A percentile compares a stretch with the other conserved stretches of the same genome.
These are phyloP conservation scores for Epichloe bromicola DNA, from an alignment of 2,329 filamentous ascomycete genomes.

Conservation along the genomic window DNA sequence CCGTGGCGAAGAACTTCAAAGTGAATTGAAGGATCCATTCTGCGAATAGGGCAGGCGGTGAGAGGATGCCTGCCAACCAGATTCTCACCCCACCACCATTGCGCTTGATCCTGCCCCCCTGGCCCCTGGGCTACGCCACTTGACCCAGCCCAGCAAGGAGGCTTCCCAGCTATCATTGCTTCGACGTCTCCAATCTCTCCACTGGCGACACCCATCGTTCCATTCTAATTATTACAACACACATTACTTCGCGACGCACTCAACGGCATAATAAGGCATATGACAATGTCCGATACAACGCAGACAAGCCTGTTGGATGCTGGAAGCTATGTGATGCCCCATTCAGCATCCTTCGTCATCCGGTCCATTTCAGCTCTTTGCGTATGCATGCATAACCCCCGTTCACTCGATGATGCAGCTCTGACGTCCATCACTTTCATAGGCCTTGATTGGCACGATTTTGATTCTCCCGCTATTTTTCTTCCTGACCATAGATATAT, in stretches of 20 bases:
- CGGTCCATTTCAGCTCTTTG: conserved; percentile 25
- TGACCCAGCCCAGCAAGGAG: background rate
- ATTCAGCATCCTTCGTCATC: conserved; percentile 19
- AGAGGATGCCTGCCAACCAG: background rate
- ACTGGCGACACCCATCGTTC: background rate
- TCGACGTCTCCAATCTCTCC: background rate
- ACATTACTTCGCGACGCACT: background rate
- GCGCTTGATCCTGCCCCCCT: background rate
- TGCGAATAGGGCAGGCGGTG: conserved; percentile 9
- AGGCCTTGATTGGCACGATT: conserved; percentile 32
- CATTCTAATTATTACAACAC: background rate
- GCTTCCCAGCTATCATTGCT: background rate
- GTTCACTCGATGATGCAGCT: conserved; percentile 1
- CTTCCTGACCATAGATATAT: conserved; percentile 38
- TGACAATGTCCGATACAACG: conserved; percentile 15
- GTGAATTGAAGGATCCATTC: background rate
- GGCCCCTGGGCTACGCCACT: background rate
- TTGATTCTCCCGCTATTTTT: conserved; percentile 32
- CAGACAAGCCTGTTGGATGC: conserved; percentile 14
- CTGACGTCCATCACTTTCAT: conserved; percentile 5
- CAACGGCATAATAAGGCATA: background rate
- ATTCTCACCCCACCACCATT: too few relatives aligned
- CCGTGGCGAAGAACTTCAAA: background rate
- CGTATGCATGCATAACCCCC: conserved; percentile 15
- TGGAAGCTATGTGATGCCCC: conserved; percentile 14